A percentile compares a stretch with the other conserved stretches of the same genome.
Evolutionary conservation across 352 stramenopile species (phyloP).

Genomic region (Globisporangium rhizosaccharum): DNA sequence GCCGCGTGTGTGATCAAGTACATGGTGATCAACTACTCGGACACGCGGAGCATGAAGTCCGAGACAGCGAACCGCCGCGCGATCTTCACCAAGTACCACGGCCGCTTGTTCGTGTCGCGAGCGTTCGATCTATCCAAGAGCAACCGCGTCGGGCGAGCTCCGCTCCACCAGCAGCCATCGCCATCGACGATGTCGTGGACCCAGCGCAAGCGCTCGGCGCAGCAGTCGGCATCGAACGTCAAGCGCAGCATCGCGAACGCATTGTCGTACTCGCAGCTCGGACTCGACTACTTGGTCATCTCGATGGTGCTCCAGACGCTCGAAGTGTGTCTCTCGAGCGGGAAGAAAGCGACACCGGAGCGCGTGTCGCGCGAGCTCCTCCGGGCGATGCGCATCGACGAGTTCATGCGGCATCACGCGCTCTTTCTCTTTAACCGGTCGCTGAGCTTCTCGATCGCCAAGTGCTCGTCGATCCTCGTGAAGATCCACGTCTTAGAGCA

Average conservation of each 20-base stretch:
- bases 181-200: background rate
- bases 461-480: slow-evolving; percentile 82
- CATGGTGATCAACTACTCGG: slow-evolving; percentile 89
- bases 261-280: slow-evolving; percentile 73
- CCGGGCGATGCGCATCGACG: slow-evolving; percentile 78
- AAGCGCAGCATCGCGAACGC: slow-evolving; percentile 77
- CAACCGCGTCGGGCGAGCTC: slow-evolving; percentile 57
- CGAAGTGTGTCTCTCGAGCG: slow-evolving; percentile 80
- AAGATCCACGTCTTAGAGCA: slow-evolving; percentile 86
- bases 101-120: slow-evolving; percentile 74
- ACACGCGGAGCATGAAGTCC: slow-evolving; percentile 79
- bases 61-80: slow-evolving; percentile 78
- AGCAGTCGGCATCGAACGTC: slow-evolving; percentile 35
- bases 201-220: slow-evolving; percentile 9
- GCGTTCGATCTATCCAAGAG: slow-evolving; percentile 75
- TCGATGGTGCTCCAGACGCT: slow-evolving; percentile 73
- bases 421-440: slow-evolving; percentile 85
- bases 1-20: slow-evolving; percentile 82
- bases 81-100: slow-evolving; percentile 83
- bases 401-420: slow-evolving; percentile 83
- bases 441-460: slow-evolving; percentile 79
- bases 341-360: slow-evolving; percentile 82
- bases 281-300: slow-evolving; percentile 78
- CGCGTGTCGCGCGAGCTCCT: slow-evolving; percentile 66
- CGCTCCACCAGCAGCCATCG: slow-evolving; percentile 24